Evolutionary conservation across 1,139 yeast genomes (phyloP).

Genomic region (Kurtzmaniella quercitrusa): DNA sequence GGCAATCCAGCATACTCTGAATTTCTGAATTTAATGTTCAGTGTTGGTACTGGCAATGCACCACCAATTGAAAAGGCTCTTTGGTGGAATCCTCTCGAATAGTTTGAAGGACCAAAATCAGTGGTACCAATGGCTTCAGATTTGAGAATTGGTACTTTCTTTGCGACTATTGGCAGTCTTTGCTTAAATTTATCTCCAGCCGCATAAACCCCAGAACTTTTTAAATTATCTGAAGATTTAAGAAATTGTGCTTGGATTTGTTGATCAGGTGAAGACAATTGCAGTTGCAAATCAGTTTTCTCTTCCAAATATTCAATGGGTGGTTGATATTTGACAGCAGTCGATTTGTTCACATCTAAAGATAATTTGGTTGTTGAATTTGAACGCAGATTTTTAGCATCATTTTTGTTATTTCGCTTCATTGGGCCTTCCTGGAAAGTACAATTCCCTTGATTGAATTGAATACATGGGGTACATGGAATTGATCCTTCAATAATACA

Average conservation of each 20-base stretch:
- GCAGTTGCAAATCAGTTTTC: too few species aligned
- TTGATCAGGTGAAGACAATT: too few species aligned
- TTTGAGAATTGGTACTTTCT: neutral
- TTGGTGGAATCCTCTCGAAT: neutral
- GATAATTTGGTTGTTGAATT: neutral
- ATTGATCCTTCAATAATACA: conserved; percentile 21
- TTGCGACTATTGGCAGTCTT: neutral
- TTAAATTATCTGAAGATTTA: neutral
- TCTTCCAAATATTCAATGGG: neutral
- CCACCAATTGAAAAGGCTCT: neutral
- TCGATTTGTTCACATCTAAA: neutral
- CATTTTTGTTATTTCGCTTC: conserved; percentile 12
- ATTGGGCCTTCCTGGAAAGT: conserved; percentile 23
- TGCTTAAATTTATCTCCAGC: neutral
- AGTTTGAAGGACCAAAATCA: neutral
- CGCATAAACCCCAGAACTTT: neutral
- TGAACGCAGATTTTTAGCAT: neutral
- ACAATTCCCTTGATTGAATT: conserved; percentile 19
- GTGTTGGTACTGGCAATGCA: neutral
- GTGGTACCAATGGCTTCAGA: neutral
- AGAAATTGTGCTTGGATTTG: neutral
- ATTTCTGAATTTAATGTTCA: neutral
- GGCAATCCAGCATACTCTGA: neutral
- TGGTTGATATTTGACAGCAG: neutral
- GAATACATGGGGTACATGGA: conserved; percentile 21